Percentiles rank a stretch among this genome's conserved stretches.
Evolutionary conservation across 2,329 filamentous ascomycete species (phyloP).

Genomic region (Xylaria sp.): DNA sequence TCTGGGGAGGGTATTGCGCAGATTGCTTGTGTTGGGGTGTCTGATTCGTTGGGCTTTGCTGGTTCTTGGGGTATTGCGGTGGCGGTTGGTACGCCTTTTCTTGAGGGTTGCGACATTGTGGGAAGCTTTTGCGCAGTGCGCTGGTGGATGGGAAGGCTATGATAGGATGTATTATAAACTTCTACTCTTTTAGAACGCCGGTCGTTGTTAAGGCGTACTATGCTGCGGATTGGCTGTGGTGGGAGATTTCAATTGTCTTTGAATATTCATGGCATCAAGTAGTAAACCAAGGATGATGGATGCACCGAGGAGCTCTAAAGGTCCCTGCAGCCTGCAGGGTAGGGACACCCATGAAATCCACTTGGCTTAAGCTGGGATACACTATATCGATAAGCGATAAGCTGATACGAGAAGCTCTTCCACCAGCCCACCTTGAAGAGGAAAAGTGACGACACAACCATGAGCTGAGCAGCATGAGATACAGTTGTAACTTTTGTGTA

Average conservation of each 20-base stretch:
- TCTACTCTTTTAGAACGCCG: neutral
- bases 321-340: neutral
- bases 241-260: neutral
- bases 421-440: conserved; percentile 27
- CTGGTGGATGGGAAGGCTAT: neutral
- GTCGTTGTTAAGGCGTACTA: neutral
- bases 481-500: neutral
- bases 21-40: conserved; percentile 52
- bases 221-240: neutral
- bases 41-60: conserved; percentile 46
- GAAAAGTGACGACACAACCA: conserved; percentile 11
- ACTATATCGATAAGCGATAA: conserved; percentile 33
- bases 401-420: conserved; percentile 28
- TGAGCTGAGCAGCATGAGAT: neutral
- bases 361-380: conserved; percentile 11
- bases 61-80: conserved; percentile 43
- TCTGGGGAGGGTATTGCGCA: conserved; percentile 52
- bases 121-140: conserved; percentile 15
- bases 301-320: conserved; percentile 11
- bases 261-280: neutral
- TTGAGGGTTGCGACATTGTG: conserved; percentile 1
- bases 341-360: conserved; percentile 4
- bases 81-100: neutral
- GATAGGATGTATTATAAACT: neutral
- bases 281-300: conserved; percentile 12